Conservation (phyloP, 306 rosid genomes). For the Malus sylvestris region DNA sequence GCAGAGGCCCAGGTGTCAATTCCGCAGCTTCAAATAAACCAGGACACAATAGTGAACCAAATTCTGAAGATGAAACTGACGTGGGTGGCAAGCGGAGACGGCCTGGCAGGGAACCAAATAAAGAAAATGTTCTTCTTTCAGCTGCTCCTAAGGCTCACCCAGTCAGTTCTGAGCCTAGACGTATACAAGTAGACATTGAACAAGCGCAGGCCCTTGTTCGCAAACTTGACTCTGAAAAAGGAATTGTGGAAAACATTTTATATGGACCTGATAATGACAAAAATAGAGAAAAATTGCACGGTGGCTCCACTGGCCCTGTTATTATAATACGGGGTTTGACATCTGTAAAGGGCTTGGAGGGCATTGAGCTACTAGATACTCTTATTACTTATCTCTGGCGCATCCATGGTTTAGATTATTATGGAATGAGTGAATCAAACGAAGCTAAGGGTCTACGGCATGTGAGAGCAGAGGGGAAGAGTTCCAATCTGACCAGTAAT, state of each 20-base stretch:
- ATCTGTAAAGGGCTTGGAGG: constrained; percentile 94
- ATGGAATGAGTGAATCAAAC: constrained; percentile 80
- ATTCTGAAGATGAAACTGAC: constrained; percentile 89
- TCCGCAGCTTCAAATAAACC: constrained; percentile 57
- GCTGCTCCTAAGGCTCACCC: constrained; percentile 85
- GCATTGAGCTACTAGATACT: constrained; percentile 82
- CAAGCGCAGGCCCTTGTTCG: constrained; percentile 79
- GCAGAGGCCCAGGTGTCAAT: constrained; percentile 74
- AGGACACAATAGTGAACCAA: constrained; percentile 72
- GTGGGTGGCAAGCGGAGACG: constrained; percentile 60
- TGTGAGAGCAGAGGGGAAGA: constrained; percentile 66
- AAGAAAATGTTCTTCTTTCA: constrained; percentile 62
- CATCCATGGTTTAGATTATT: constrained; percentile 89
- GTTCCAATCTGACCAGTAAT: constrained; percentile 35
- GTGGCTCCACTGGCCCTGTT: constrained; percentile 74
- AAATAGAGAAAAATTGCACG: constrained; percentile 57
- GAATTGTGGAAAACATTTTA: constrained; percentile 73
- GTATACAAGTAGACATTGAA: constrained; percentile 73
- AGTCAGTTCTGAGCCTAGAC: constrained; percentile 70
- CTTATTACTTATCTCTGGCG: constrained; percentile 93
- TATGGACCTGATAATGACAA: constrained; percentile 59
- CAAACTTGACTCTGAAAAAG: constrained; percentile 85
- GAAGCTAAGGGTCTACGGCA: constrained; percentile 90
- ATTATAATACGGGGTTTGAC: constrained; percentile 77
- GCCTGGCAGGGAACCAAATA: constrained; percentile 62